These are phyloP conservation scores for Flueggea neowawraea DNA, from an alignment of 441 rosid species.

Conservation along the genomic window DNA sequence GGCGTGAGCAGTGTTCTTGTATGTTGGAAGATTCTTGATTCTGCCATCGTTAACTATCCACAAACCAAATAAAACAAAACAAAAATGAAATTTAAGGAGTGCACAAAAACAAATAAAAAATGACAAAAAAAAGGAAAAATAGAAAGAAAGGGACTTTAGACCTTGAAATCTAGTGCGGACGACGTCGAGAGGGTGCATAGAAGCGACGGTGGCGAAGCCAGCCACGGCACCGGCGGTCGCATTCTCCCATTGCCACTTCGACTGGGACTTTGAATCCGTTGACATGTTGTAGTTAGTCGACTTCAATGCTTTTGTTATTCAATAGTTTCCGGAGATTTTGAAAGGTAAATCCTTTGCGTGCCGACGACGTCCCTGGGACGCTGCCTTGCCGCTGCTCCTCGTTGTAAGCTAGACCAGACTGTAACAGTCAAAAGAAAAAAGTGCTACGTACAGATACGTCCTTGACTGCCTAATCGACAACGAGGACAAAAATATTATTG, in stretches of 20 bases:
- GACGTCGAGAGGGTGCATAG: constrained; percentile 87
- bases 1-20: constrained; percentile 82
- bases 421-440: too few species aligned
- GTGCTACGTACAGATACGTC: too few species aligned
- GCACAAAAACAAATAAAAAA: constrained; percentile 8
- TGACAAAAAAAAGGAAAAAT: not conserved
- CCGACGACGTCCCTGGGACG: too few species aligned
- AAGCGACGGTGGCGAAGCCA: constrained; percentile 85
- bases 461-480: too few species aligned
- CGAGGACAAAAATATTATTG: too few species aligned
- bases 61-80: not conserved
- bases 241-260: constrained; percentile 79
- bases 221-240: constrained; percentile 88
- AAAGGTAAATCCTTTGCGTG: too few species aligned
- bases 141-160: constrained; percentile 12
- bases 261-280: constrained; percentile 1
- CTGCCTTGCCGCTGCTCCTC: too few species aligned
- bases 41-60: constrained; percentile 75
- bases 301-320: too few species aligned
- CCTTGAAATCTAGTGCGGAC: constrained; percentile 97
- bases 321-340: too few species aligned
- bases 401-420: too few species aligned
- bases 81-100: not conserved
- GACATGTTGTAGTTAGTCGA: too few species aligned
- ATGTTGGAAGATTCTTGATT: constrained; percentile 52